phyloP scores from a whole-genome alignment of 192 early-diverging fungal genomes.

The Entomortierella beljakovae region DNA sequence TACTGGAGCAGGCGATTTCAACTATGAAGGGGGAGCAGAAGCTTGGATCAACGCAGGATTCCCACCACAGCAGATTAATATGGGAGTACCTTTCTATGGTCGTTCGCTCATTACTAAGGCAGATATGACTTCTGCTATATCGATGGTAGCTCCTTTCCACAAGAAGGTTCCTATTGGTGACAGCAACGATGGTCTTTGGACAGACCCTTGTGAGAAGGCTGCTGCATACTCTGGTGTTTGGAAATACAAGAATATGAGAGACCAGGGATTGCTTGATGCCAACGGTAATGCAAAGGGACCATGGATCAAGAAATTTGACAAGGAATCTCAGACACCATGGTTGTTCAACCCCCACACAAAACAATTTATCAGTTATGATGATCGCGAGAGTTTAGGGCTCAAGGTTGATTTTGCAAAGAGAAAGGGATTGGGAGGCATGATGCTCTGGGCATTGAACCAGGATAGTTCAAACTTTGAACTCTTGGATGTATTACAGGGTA shows the following conservation, averaged over 20 bases:
- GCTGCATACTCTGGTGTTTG: conserved; percentile 69
- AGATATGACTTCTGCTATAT: conserved; percentile 6
- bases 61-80: conserved; percentile 69
- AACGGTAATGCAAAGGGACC: conserved; percentile 55
- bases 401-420: conserved; percentile 69
- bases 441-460: conserved; percentile 78
- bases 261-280: conserved; percentile 58
- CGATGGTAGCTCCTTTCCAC: conserved; percentile 40
- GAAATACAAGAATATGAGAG: conserved; percentile 73
- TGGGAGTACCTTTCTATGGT: conserved; percentile 74
- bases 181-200: conserved; percentile 63
- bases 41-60: conserved; percentile 69
- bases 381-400: conserved; percentile 63
- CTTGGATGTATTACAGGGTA: conserved; percentile 51
- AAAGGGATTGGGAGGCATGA: conserved; percentile 68
- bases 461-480: conserved; percentile 70
- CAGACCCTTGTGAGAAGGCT: conserved; percentile 62
- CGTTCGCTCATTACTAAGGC: conserved; percentile 50
- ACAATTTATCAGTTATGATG: conserved; percentile 80
- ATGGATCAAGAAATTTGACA: conserved; percentile 76
- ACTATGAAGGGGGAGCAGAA: conserved; percentile 61
- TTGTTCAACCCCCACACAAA: conserved; percentile 70
- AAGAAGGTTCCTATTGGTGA: conserved; percentile 64
- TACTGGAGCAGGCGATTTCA: conserved; percentile 26
- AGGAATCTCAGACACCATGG: conserved; percentile 75